Base-by-base conservation (phyloP, 331 rosid species). In the Malus hybrid region DNA sequence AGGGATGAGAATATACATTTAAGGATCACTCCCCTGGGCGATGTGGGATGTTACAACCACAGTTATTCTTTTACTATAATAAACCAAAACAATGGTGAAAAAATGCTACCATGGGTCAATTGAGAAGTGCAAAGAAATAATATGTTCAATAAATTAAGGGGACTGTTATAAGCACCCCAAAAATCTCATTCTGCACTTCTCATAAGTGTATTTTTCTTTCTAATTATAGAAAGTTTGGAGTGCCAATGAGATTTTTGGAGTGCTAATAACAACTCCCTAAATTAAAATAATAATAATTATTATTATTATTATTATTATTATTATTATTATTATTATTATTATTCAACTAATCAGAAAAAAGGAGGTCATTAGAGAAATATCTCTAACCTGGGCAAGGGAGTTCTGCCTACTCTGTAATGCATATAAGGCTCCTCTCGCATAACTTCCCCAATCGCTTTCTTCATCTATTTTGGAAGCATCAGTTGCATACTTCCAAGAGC, bases 401-500 rank as follows among this genome's bases (percentile, higher is more conserved):
- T 86, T 84, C 76, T 89, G 87, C 78, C 73, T 79, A 10, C 82
- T 84, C 75, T 84, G 86, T 56, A 94, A 74, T 75, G 97, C 97
- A 85, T 85, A 90, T 57, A 87, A 67, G 0, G 97, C 97, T 71
- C 96, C 99, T 87, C 96, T 92, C 69, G 93, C 96, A 89, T 92
- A 94, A 80, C 90, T 84, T 76, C 97, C 97, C 99, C 99, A 94
- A 7, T 82, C 59, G 82, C 84, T 81, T 83, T 94, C 91, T 76
- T 88, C 96, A 36, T 79, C 59, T 71, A 6, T 65, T 81, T 71
- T 69, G 6, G 90, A 73, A 76, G 78, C 83, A 78, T 69, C 86
- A 69, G 82, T 78, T 67, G 50, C 84, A 70, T 57, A 15, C 72
- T 68, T 82, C 69, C 60, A 67, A 78, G 90, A 79, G 70, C 65